phyloP scores from a whole-genome alignment of 1,284 basidiomycete species.

The Sanguinoderma infundibulare region DNA sequence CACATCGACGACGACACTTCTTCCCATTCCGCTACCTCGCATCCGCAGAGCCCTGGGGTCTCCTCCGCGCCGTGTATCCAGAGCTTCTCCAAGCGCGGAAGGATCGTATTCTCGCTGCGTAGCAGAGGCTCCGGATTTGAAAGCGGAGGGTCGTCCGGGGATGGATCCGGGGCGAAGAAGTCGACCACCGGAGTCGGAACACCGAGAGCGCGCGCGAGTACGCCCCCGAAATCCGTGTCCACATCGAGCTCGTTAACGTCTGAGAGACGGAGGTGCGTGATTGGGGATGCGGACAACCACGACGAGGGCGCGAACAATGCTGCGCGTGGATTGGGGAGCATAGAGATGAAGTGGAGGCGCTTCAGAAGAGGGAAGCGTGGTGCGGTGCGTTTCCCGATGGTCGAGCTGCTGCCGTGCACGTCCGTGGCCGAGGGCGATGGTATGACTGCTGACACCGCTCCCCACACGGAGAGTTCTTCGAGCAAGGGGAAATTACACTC shows the following conservation, averaged over 20 bases:
- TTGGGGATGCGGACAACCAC: background rate
- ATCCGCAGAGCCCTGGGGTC: background rate
- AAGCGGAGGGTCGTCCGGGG: background rate
- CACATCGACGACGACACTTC: background rate
- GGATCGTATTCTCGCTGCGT: background rate
- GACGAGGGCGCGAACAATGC: background rate
- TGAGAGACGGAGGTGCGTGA: slow-evolving; percentile 14
- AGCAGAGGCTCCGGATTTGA: too few relatives aligned
- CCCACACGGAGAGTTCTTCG: slow-evolving; percentile 8
- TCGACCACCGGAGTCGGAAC: background rate
- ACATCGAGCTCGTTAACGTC: background rate
- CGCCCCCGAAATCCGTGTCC: background rate
- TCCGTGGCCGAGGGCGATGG: background rate
- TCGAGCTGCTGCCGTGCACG: background rate
- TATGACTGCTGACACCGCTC: background rate
- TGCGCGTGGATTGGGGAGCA: background rate
- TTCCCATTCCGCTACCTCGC: background rate
- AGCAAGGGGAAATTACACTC: slow-evolving; percentile 1
- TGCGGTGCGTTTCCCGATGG: background rate
- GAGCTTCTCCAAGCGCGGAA: background rate
- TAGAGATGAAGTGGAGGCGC: slow-evolving; percentile 7
- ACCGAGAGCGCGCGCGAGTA: slow-evolving; percentile 5
- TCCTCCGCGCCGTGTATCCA: background rate
- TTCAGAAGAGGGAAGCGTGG: slow-evolving; percentile 1
- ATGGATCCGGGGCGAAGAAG: background rate